Evolutionary conservation across 331 rosid genomes (phyloP), one percentile per base, ranked within the genome.

Genomic region (Malus hybrid): DNA sequence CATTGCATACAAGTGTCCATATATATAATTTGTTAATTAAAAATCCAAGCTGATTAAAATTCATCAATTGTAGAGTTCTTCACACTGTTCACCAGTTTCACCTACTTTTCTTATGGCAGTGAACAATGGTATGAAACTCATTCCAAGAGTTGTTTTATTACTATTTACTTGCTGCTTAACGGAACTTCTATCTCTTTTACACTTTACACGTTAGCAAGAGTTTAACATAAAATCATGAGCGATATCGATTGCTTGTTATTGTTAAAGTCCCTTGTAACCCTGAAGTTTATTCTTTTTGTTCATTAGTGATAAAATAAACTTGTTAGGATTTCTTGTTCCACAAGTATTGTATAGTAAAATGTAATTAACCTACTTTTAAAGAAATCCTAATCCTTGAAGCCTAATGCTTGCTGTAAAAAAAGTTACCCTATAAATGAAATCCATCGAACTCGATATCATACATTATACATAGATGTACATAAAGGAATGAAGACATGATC

Each of bases 11-110:
- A 57, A 57, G 15, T 67, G n/a, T 36, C 0, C 13, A 60, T 60
- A 73, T 32, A 42, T 62, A 65, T 32, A 73, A 50, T 62, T 62
- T 42, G 55, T 31, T 50, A 62, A 42, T 54, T 13, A 3, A 20
- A 70, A 62, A 28, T 62, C 9, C 9, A 12, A 24, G 6, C 19
- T 24, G 24, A 24, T 14, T 6, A 5, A 62, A 62, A 62, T 6
- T 27, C 67, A 82, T 62, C 79, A 80, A 70, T 74, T 29, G 84
- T 32, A 75, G 52, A 69, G 46, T 77, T 80, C 72, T 75, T 63
- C 77, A 62, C 71, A 87, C 88, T 89, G 89, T 84, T 91, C 84
- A 88, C 85, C 92, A 24, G 83, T 85, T 84, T 89, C 73, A 86
- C 93, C 92, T 84, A 87, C 87, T 71, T 79, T 77, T 68, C 76